Evolutionary conservation across 2,329 filamentous ascomycete genomes (phyloP).

Genomic region (Metarhizium robertsii): DNA sequence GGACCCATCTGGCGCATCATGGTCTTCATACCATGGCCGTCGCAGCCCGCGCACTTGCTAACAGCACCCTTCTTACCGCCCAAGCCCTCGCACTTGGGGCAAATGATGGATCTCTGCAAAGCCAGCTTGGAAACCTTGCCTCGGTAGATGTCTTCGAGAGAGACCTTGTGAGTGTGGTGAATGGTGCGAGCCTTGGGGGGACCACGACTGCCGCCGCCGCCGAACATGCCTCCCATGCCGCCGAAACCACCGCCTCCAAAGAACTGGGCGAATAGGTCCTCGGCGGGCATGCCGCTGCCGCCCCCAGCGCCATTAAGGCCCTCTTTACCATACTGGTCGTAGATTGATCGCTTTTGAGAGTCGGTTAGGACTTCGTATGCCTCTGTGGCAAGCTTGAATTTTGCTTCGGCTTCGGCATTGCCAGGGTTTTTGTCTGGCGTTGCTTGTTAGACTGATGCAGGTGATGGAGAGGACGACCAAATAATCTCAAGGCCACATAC

Average conservation of each 20-base stretch:
- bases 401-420: conserved; percentile 87
- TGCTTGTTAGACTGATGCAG: neutral
- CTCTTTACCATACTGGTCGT: conserved; percentile 97
- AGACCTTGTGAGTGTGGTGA: conserved; percentile 96
- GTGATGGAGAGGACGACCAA: conserved; percentile 9
- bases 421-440: conserved; percentile 84
- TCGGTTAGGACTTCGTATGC: conserved; percentile 95
- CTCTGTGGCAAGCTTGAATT: conserved; percentile 96
- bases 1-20: conserved; percentile 99
- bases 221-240: conserved; percentile 65
- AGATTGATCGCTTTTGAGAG: conserved; percentile 79
- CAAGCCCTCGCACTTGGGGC: conserved; percentile 84
- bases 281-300: conserved; percentile 80
- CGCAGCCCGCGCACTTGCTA: conserved; percentile 82
- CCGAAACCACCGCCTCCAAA: conserved; percentile 67
- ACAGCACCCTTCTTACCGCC: conserved; percentile 98
- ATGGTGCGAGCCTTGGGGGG: conserved; percentile 89
- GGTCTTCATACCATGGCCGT: conserved; percentile 95
- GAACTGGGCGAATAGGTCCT: conserved; percentile 95
- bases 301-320: conserved; percentile 79
- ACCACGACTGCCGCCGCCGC: conserved; percentile 68
- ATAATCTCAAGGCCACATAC: conserved; percentile 36
- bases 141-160: conserved; percentile 93
- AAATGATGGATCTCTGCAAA: conserved; percentile 94
- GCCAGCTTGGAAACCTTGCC: conserved; percentile 97